Conservation (phyloP, 2,329 filamentous ascomycete genomes). For the Plectosphaerella plurivora region DNA sequence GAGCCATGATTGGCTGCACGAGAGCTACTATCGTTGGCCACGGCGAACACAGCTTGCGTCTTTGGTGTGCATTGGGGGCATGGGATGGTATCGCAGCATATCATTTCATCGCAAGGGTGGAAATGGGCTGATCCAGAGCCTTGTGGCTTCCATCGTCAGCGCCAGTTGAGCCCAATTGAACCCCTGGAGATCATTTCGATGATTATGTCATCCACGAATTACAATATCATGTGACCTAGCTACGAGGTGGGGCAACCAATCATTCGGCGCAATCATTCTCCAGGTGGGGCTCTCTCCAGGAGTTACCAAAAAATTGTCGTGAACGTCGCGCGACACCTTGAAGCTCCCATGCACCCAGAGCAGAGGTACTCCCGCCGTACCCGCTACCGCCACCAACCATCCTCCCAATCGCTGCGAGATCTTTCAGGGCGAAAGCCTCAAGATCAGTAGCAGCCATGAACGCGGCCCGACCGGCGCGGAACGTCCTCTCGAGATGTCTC, state of each 20-base stretch:
- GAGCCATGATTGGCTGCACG: slow-evolving; percentile 26
- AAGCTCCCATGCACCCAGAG: not conserved
- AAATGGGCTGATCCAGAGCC: not conserved
- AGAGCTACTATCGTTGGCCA: slow-evolving; percentile 9
- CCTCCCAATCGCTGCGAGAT: slow-evolving; percentile 7
- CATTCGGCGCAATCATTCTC: too few relatives aligned
- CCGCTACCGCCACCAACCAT: slow-evolving; percentile 4
- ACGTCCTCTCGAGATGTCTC: slow-evolving; percentile 47
- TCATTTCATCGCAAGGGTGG: not conserved
- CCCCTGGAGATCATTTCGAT: too few relatives aligned
- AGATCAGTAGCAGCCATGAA: slow-evolving; percentile 40
- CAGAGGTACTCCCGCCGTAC: slow-evolving; percentile 3
- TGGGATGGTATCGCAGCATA: not conserved
- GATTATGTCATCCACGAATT: too few relatives aligned
- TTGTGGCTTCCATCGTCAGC: not conserved
- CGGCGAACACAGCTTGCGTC: slow-evolving; percentile 7
- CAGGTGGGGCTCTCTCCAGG: not conserved
- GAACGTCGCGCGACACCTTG: not conserved
- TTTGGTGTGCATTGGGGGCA: slow-evolving; percentile 4
- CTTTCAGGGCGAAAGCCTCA: slow-evolving; percentile 9
- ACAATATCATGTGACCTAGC: not conserved
- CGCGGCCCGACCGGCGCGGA: slow-evolving; percentile 48
- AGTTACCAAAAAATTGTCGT: slow-evolving; percentile 3
- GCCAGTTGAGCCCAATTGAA: not conserved
- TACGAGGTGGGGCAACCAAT: not conserved